Percentiles rank a stretch among this genome's conserved stretches.
Evolutionary conservation across 495 filamentous ascomycete genomes (phyloP).

Genomic region (Glonium stellatum): DNA sequence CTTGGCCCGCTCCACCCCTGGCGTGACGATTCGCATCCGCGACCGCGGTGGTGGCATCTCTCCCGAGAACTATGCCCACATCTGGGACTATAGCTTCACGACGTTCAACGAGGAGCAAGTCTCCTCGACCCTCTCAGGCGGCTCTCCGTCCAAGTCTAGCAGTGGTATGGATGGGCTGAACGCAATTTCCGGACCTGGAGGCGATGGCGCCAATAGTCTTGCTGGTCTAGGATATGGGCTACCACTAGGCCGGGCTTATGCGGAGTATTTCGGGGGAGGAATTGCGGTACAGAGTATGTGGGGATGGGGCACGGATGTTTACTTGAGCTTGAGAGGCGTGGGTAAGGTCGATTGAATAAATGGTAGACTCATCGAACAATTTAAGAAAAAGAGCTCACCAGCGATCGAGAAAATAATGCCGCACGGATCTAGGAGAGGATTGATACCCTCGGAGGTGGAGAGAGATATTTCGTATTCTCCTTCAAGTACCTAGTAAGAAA

Average conservation of each 20-base stretch:
- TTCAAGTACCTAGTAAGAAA: too few relatives aligned
- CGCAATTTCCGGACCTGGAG: conserved; percentile 60
- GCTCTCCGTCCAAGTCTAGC: conserved; percentile 29
- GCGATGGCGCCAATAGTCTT: conserved; percentile 61
- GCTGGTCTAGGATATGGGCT: conserved; percentile 91
- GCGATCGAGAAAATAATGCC: too few relatives aligned
- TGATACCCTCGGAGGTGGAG: too few relatives aligned
- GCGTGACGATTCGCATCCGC: conserved; percentile 90
- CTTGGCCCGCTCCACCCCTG: conserved; percentile 57
- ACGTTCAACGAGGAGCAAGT: conserved; percentile 73
- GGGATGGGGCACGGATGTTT: conserved; percentile 89
- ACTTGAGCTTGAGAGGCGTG: conserved; percentile 75
- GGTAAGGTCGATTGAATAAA: conserved; percentile 39
- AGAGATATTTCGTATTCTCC: too few relatives aligned
- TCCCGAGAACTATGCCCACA: conserved; percentile 71
- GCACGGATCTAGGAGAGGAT: too few relatives aligned
- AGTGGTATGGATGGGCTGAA: conserved; percentile 60
- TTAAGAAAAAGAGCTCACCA: too few relatives aligned
- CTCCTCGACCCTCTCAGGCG: conserved; percentile 31
- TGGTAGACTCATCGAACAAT: too few relatives aligned
- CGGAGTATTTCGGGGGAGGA: conserved; percentile 97
- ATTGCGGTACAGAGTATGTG: conserved; percentile 88
- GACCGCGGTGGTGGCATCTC: conserved; percentile 91
- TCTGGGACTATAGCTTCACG: conserved; percentile 95
- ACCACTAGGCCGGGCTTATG: conserved; percentile 86